Percentiles rank a stretch among this genome's conserved stretches.
Evolutionary conservation across 108 stramenopile genomes (phyloP).

Genomic region (Cyclotella cryptica): DNA sequence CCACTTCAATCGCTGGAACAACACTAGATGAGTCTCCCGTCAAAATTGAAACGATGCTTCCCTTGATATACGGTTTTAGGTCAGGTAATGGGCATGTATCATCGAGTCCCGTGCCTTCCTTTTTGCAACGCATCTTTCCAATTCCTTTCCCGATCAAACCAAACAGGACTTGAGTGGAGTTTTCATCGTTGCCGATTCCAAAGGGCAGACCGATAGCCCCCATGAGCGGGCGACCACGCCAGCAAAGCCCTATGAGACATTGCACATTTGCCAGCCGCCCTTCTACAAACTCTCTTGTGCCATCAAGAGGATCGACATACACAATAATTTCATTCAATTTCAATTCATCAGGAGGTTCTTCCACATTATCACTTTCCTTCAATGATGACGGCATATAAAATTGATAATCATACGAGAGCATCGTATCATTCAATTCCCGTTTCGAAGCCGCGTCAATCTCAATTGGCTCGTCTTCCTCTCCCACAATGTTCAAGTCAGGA

Average conservation of each 20-base stretch:
- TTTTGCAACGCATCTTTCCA: conserved; percentile 29
- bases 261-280: conserved; percentile 73
- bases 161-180: conserved; percentile 51
- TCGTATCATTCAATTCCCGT: conserved; percentile 11
- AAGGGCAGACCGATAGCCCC: conserved; percentile 77
- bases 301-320: conserved; percentile 83
- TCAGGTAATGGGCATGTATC: conserved; percentile 8
- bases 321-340: conserved; percentile 27
- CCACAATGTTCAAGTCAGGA: conserved; percentile 33
- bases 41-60: conserved; percentile 41
- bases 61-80: background rate
- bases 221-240: conserved; percentile 55
- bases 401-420: background rate
- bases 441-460: conserved; percentile 2
- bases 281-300: conserved; percentile 85
- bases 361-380: background rate
- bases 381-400: conserved; percentile 7
- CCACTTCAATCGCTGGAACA: conserved; percentile 15
- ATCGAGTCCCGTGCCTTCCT: background rate
- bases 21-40: conserved; percentile 59
- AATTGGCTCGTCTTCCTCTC: conserved; percentile 37
- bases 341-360: conserved; percentile 24
- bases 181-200: conserved; percentile 16
- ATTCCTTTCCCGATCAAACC: conserved; percentile 56
- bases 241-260: conserved; percentile 65